Evolutionary conservation across 2,329 filamentous ascomycete species (phyloP).

Genomic region (Thelonectria olida): DNA sequence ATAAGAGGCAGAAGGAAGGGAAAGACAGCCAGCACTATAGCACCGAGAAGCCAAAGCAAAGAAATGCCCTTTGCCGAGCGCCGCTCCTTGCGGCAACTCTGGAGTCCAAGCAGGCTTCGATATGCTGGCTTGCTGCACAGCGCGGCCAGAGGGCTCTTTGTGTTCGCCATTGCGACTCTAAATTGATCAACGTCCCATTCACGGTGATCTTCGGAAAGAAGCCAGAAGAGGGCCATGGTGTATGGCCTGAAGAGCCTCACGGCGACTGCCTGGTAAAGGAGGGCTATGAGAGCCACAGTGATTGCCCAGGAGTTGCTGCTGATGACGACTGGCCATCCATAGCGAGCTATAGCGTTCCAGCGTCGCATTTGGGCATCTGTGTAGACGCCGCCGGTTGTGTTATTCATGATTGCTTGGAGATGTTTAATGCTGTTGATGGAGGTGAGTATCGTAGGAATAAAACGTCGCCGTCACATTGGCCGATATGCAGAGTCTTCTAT

Average conservation of each 20-base stretch:
- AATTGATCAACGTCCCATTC: slow-evolving; percentile 7
- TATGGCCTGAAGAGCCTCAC: slow-evolving; percentile 10
- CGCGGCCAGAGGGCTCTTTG: neutral
- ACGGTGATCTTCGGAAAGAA: slow-evolving; percentile 2
- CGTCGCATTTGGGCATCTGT: neutral
- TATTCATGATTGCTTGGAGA: too few species aligned
- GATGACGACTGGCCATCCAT: slow-evolving; percentile 11
- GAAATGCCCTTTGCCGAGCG: too few species aligned
- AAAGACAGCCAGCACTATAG: neutral
- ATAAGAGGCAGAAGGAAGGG: neutral
- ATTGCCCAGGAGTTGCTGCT: slow-evolving; percentile 13
- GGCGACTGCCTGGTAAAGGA: slow-evolving; percentile 14
- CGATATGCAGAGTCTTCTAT: too few species aligned
- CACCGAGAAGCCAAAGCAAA: neutral
- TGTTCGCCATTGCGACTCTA: slow-evolving; percentile 10
- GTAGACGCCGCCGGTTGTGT: neutral
- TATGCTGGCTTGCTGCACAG: neutral
- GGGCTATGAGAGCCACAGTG: slow-evolving; percentile 6
- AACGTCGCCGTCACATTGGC: too few species aligned
- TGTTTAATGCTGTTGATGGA: too few species aligned
- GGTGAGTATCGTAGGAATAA: too few species aligned
- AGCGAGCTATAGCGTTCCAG: slow-evolving; percentile 7
- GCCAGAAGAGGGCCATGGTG: slow-evolving; percentile 6
- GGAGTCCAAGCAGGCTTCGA: neutral
- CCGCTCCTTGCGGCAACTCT: neutral